Conservation (phyloP, 805 yeast species). For the Cyberlindnera subsufficiens region DNA sequence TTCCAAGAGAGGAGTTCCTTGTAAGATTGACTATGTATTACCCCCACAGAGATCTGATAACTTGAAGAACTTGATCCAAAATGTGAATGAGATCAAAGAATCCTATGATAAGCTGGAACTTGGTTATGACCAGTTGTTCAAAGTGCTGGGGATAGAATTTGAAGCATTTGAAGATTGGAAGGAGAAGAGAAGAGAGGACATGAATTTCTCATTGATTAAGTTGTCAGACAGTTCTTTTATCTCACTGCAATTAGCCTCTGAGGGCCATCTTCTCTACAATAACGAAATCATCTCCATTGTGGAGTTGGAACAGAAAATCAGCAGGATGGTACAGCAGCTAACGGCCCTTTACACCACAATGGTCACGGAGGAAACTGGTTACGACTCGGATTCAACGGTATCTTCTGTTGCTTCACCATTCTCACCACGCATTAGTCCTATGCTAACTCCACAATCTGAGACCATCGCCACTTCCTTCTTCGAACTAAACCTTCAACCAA, state of each 20-base stretch:
- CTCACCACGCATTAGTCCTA: conserved; percentile 1
- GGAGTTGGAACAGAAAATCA: conserved; percentile 11
- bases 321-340: conserved; percentile 5
- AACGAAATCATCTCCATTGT: conserved; percentile 10
- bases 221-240: conserved; percentile 8
- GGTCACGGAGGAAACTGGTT: conserved; percentile 3
- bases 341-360: conserved; percentile 2
- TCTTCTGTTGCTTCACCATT: conserved; percentile 12
- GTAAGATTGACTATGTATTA: conserved; percentile 50
- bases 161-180: conserved; percentile 18
- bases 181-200: background rate
- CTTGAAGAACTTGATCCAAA: conserved; percentile 17
- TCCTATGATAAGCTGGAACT: conserved; percentile 9
- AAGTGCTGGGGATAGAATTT: conserved; percentile 8
- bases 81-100: conserved; percentile 12
- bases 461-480: conserved; percentile 7
- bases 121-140: conserved; percentile 9
- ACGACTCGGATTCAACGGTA: conserved; percentile 3
- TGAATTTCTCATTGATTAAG: conserved; percentile 7
- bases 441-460: background rate
- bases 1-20: conserved; percentile 41
- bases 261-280: conserved; percentile 8
- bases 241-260: conserved; percentile 4
- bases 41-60: conserved; percentile 37
- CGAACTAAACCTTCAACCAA: conserved; percentile 12